phyloP scores from a whole-genome alignment of 2,329 filamentous ascomycete species.

The Fulvia fulva region DNA sequence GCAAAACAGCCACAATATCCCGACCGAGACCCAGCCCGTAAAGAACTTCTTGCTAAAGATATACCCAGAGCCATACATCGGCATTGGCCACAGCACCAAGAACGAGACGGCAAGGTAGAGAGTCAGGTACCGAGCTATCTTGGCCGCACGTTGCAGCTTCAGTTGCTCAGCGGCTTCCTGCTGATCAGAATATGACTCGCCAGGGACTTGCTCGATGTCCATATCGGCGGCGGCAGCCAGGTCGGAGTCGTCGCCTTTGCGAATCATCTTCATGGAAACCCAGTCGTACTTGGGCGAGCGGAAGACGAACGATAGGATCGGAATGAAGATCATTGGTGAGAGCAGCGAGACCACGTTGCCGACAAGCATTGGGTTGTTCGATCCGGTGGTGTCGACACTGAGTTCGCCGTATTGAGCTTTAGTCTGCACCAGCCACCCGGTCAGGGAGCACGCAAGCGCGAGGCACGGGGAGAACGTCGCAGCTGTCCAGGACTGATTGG shows the following conservation, averaged over 20 bases:
- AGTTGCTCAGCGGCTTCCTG: conserved; percentile 42
- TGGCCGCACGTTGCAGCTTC: conserved; percentile 42
- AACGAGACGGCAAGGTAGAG: conserved; percentile 64
- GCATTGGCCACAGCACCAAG: conserved; percentile 85
- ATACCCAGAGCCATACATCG: conserved; percentile 79
- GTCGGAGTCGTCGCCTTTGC: conserved; percentile 73
- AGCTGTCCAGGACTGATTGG: conserved; percentile 71
- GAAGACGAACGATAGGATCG: conserved; percentile 67
- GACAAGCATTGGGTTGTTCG: conserved; percentile 84
- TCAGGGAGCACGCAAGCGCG: conserved; percentile 64
- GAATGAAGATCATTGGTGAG: conserved; percentile 69
- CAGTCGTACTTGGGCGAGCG: conserved; percentile 80
- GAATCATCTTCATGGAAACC: conserved; percentile 75
- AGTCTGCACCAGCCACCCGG: conserved; percentile 74
- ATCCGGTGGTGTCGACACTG: conserved; percentile 69
- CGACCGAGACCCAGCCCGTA: conserved; percentile 50
- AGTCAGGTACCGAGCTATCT: conserved; percentile 56
- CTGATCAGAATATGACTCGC: conserved; percentile 41
- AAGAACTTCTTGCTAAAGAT: conserved; percentile 80
- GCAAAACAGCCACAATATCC: conserved; percentile 76
- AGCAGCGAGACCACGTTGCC: conserved; percentile 81
- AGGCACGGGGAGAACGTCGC: conserved; percentile 66
- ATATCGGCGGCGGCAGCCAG: conserved; percentile 60
- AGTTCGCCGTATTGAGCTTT: conserved; percentile 66
- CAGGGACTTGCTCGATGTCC: conserved; percentile 62